Conservation (phyloP, 176 grass and related monocot genomes). For the Ananas comosus region DNA sequence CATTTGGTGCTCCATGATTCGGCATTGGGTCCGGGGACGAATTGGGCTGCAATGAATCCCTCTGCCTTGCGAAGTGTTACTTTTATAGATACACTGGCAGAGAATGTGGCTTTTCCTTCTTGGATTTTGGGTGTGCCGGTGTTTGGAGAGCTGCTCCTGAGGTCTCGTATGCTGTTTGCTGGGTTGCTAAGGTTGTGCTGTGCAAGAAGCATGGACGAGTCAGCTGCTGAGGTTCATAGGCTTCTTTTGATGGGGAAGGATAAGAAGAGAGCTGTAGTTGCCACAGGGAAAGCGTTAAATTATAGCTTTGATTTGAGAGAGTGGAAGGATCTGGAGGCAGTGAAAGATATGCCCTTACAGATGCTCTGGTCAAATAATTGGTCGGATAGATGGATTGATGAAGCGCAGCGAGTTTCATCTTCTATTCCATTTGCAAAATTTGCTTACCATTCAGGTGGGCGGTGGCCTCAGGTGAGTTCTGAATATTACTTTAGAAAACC, state of each 20-base stretch:
- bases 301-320: slow-evolving; percentile 70
- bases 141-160: slow-evolving; percentile 38
- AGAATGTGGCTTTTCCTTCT: slow-evolving; percentile 55
- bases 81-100: slow-evolving; percentile 42
- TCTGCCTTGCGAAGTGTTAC: slow-evolving; percentile 42
- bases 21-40: slow-evolving; percentile 32
- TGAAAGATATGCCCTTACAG: slow-evolving; percentile 45
- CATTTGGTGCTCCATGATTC: slow-evolving; percentile 81
- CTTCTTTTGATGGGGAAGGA: slow-evolving; percentile 38
- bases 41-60: slow-evolving; percentile 38
- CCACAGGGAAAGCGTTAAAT: slow-evolving; percentile 52
- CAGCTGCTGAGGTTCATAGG: slow-evolving; percentile 37
- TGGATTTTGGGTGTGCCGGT: slow-evolving; percentile 46
- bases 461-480: slow-evolving; percentile 70
- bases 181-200: slow-evolving; percentile 67
- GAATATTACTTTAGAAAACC: neutral
- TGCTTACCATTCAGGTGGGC: slow-evolving; percentile 58
- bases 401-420: slow-evolving; percentile 38
- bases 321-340: slow-evolving; percentile 39
- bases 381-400: slow-evolving; percentile 81
- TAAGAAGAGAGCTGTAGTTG: slow-evolving; percentile 32
- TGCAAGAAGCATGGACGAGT: slow-evolving; percentile 26
- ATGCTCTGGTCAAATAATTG: slow-evolving; percentile 74
- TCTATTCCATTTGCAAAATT: slow-evolving; percentile 46
- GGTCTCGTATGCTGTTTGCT: slow-evolving; percentile 39